Base-by-base conservation (phyloP, 2,329 filamentous ascomycete genomes). In the Claviceps digitariae region DNA sequence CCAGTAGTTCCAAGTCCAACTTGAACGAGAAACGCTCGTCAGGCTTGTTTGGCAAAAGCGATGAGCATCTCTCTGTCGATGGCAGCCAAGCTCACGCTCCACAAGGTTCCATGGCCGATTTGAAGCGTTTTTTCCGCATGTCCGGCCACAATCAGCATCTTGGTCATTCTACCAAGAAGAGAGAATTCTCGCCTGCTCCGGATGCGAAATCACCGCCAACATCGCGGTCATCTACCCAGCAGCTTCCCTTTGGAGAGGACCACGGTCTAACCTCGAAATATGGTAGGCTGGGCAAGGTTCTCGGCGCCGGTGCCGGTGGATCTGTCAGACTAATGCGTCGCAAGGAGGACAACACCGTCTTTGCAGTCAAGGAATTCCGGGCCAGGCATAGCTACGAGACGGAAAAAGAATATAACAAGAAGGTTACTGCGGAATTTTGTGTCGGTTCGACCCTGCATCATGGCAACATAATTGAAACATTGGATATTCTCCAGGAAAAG, bases 361-460 rank as follows among this genome's bases (percentile, higher is more conserved):
- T 98, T 68, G 93, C 93, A 1, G 93, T 97, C 52, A 98, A 98
- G 69, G 91, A 98, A 65, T 98, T 98, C 70, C 78, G 93, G 52
- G 83, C 91, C 52, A 82, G 89, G 36, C 91, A 98, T 69, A 83
- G 86, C 0, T 95, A 96, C 69, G 93, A 98, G 69, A 88, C 85
- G 1, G 87, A 96, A 65, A 89, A 87, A 63, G 93, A 97, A 60
- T 98, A 98, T 64, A 88, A 90, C 60, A 98, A 98, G 71, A 98
- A 98, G 67, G 83, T 98, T 48, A 98, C 93, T 1, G 91, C 93
- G 2, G 93, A 98, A 65, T 98, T 98, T 68, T 98, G 93, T 66
- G 91, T 98, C 60, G 93, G 93, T 13, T 97, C 91, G 2, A 96
- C 93, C 0, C 74, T 98, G 40, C 93, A 97, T 63, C 93, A 98